Base-by-base conservation (phyloP, 2,329 filamentous ascomycete species). In the Aschersonia sp. region DNA sequence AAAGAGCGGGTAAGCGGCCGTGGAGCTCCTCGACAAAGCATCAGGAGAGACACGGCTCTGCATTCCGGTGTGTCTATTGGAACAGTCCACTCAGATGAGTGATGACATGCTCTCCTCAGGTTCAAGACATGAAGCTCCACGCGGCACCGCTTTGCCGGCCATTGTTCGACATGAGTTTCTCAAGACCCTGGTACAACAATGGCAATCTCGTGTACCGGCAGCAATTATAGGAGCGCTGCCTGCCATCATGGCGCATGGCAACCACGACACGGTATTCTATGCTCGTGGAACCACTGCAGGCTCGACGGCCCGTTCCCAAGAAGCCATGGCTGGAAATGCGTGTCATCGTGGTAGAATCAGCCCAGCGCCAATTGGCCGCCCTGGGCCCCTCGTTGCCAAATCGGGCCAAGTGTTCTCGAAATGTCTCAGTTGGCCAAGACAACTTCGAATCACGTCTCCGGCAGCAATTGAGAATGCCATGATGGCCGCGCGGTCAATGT, bases 1-100 rank as follows among this genome's bases (percentile, higher is more conserved):
- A 22, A 33, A 39, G 45, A 30, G 30, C 45, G 45, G 45, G 30
- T 46, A 46, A 42, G 6, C 45, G 45, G 40, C 45, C 33, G 12
- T 12, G 33, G 33, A 12, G 12, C 33, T 37, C 8, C 8, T 37
- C 33, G 33, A 37, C 4, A 37, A 37, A 37, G 33, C 8, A 8
- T 37, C 33, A 12, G 9, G 22, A 12, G 29, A 44, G 30, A 44
- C 11, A 30, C 12, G 12, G 33, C 33, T 37, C 33, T 37, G 3
- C 33, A 37, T 37, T 37, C 33, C 33, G 33, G 12, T 37, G 33
- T 37, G 8, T 4, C 33, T 4, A 12, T 12, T 12, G 8, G 33
- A 37, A 12, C 33, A 37, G 12, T 37, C 33, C 2, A 22, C 12
- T 12, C 33, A 37, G 33, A 37, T 37, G 8, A 3, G 4, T 37